phyloP scores from a whole-genome alignment of 306 rosid genomes.

The Vicia faba region DNA sequence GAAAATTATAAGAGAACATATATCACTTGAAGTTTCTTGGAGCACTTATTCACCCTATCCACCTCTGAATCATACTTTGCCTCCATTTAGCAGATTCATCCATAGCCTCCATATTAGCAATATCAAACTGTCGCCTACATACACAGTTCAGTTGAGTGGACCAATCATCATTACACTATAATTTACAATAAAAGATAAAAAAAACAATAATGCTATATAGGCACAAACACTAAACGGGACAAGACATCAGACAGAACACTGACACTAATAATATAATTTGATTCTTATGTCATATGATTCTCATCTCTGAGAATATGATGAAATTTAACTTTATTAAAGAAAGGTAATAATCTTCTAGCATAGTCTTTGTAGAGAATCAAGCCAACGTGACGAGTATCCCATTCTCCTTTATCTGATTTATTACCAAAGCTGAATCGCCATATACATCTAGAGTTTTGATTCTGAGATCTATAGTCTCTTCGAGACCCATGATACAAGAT shows the following conservation, averaged over 20 bases:
- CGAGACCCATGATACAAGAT: too few species aligned
- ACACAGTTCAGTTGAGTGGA: not conserved
- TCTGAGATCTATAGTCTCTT: too few species aligned
- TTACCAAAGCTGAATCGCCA: too few species aligned
- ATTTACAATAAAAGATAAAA: not conserved
- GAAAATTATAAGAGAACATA: not conserved
- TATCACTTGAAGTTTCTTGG: constrained; percentile 65
- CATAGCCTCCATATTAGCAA: constrained; percentile 78
- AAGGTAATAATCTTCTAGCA: too few species aligned
- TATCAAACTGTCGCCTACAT: constrained; percentile 70
- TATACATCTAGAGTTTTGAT: too few species aligned
- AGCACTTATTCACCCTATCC: constrained; percentile 54
- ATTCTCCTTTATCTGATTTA: too few species aligned
- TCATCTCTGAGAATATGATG: too few species aligned
- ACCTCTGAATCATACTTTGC: constrained; percentile 62
- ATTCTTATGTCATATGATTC: too few species aligned
- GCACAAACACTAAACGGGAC: not conserved
- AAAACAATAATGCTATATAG: not conserved
- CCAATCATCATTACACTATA: not conserved
- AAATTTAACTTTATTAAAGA: too few species aligned
- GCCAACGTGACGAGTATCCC: too few species aligned
- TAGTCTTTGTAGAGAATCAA: too few species aligned
- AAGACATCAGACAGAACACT: not conserved
- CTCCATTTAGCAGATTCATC: constrained; percentile 98
- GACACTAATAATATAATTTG: too few species aligned